A percentile compares a stretch with the other conserved stretches of the same genome.
Conservation (phyloP, 2,329 filamentous ascomycete species). For the Madurella fahalii region DNA sequence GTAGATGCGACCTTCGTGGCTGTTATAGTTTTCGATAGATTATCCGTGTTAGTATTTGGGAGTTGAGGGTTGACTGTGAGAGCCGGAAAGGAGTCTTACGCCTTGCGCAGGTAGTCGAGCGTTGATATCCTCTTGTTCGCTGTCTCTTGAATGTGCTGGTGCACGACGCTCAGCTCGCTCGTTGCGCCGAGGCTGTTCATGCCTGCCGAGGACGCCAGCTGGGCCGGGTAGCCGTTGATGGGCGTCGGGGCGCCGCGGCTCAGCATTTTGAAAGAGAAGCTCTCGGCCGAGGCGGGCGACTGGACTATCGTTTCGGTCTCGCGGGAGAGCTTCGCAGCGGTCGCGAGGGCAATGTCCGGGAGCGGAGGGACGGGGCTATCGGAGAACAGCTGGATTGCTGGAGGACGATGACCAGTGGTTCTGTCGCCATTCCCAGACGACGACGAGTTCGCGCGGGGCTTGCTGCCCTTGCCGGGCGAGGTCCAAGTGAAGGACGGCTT, state of each 20-base stretch:
- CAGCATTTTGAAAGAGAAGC: slow-evolving; percentile 41
- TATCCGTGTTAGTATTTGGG: background rate
- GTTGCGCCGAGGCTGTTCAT: slow-evolving; percentile 15
- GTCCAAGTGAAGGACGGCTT: slow-evolving; percentile 48
- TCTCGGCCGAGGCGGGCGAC: slow-evolving; percentile 35
- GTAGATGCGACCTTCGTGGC: slow-evolving; percentile 89
- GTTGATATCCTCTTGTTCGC: slow-evolving; percentile 92
- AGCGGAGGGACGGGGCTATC: slow-evolving; percentile 48
- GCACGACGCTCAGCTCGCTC: slow-evolving; percentile 46
- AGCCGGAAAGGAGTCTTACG: slow-evolving; percentile 51
- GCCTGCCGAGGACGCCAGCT: slow-evolving; percentile 29
- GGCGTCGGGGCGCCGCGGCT: slow-evolving; percentile 38
- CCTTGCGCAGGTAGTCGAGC: slow-evolving; percentile 85
- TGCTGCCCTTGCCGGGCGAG: slow-evolving; percentile 28
- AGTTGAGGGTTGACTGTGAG: background rate
- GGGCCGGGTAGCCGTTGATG: slow-evolving; percentile 26
- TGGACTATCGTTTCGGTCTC: slow-evolving; percentile 24
- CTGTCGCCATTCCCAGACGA: slow-evolving; percentile 34
- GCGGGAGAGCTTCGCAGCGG: slow-evolving; percentile 24
- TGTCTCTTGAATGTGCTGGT: slow-evolving; percentile 73
- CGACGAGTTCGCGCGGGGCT: slow-evolving; percentile 42
- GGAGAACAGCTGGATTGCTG: slow-evolving; percentile 7
- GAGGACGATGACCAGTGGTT: slow-evolving; percentile 25
- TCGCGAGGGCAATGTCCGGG: slow-evolving; percentile 49
- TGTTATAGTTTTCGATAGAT: slow-evolving; percentile 36